Percentiles rank a stretch among this genome's conserved stretches.
phyloP scores from a whole-genome alignment of 2,329 filamentous ascomycete genomes.

The Talaromyces amestolkiae region DNA sequence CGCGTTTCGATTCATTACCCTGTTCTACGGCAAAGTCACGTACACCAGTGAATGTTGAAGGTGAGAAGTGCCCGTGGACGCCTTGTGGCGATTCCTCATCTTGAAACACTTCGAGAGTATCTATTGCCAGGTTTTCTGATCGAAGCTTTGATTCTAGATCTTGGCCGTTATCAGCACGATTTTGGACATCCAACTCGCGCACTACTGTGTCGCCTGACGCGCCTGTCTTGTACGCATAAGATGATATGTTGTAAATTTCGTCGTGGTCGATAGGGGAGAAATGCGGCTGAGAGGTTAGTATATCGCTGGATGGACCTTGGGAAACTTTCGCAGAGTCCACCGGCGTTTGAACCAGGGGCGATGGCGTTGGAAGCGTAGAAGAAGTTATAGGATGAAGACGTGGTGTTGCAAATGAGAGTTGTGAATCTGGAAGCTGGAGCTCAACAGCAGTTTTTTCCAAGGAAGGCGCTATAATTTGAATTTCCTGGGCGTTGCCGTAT shows the following conservation, averaged over 20 bases:
- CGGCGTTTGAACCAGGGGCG: constrained; percentile 35
- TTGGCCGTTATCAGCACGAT: background rate
- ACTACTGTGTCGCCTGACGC: background rate
- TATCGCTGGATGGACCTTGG: background rate
- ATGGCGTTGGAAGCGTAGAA: constrained; percentile 40
- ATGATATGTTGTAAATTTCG: background rate
- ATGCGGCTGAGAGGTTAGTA: background rate
- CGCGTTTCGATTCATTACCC: no score
- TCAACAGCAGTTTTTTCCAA: background rate
- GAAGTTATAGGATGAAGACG: constrained; percentile 40
- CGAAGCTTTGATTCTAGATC: background rate
- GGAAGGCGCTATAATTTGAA: background rate
- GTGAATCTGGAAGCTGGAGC: constrained; percentile 11
- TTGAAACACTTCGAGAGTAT: background rate
- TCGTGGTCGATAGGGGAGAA: background rate
- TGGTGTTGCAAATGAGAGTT: constrained; percentile 36
- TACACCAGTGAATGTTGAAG: background rate
- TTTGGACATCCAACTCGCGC: background rate
- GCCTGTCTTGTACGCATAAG: background rate
- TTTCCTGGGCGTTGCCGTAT: background rate
- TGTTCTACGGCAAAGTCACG: background rate
- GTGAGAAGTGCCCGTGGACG: background rate
- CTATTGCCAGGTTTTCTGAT: background rate
- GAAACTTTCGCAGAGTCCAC: constrained; percentile 19
- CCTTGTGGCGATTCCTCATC: background rate